These are phyloP conservation scores for Phaeosphaeriaceae sp. DNA, from an alignment of 2,329 filamentous ascomycete genomes.

Conservation along the genomic window DNA sequence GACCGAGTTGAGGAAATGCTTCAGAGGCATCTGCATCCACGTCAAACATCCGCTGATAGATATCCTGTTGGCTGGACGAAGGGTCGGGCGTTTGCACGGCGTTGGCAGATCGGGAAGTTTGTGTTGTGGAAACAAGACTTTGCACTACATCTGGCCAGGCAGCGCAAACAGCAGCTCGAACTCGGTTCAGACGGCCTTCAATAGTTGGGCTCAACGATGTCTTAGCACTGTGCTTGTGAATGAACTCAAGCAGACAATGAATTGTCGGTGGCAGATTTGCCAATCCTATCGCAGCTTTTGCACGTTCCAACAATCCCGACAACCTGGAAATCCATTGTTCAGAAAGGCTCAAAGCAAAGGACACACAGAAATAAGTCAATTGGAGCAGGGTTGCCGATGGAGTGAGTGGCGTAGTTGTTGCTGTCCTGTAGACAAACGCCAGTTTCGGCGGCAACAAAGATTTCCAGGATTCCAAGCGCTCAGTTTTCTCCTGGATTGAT, in stretches of 20 bases:
- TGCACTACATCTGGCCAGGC: conserved; percentile 8
- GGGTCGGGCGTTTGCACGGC: conserved; percentile 2
- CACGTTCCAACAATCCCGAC: conserved; percentile 34
- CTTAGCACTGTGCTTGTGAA: conserved; percentile 21
- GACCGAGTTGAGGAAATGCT: background rate
- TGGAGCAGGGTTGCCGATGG: conserved; percentile 39
- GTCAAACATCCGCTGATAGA: conserved; percentile 1
- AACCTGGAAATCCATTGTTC: conserved; percentile 24
- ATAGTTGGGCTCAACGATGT: conserved; percentile 18
- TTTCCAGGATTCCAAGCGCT: conserved; percentile 49
- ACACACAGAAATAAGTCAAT: conserved; percentile 33
- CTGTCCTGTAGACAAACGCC: conserved; percentile 23
- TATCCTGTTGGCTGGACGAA: conserved; percentile 5
- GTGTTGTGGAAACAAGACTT: background rate
- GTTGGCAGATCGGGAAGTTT: background rate
- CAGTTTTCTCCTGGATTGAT: conserved; percentile 37
- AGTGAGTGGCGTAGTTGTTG: conserved; percentile 19
- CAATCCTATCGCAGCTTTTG: conserved; percentile 28
- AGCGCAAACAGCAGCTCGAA: conserved; percentile 18
- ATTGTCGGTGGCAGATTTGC: conserved; percentile 37
- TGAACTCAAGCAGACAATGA: conserved; percentile 30
- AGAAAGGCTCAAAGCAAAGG: conserved; percentile 29
- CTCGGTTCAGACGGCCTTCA: conserved; percentile 24
- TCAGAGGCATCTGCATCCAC: background rate
- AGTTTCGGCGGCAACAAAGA: conserved; percentile 32